phyloP scores from a whole-genome alignment of 2,329 filamentous ascomycete species.

The Allantophomopsis lycopodina region DNA sequence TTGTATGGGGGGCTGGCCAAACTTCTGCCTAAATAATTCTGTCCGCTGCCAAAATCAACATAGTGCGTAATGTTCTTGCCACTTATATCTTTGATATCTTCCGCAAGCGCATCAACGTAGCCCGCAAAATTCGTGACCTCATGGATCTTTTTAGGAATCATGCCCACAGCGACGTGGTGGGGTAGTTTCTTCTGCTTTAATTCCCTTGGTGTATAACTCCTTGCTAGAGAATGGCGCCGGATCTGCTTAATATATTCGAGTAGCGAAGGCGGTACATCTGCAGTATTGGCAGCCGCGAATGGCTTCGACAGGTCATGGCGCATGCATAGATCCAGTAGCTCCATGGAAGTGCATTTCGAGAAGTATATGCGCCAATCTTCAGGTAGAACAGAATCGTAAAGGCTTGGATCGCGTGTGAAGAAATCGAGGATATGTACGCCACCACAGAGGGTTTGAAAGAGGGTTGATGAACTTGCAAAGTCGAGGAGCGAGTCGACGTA shows the following conservation, averaged over 20 bases:
- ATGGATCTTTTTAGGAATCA: constrained; percentile 93
- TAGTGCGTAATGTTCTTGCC: constrained; percentile 62
- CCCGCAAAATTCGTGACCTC: constrained; percentile 86
- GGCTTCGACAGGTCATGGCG: constrained; percentile 50
- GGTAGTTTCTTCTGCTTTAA: constrained; percentile 43
- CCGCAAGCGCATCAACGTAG: constrained; percentile 54
- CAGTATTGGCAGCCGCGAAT: constrained; percentile 3
- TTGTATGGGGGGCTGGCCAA: constrained; percentile 79
- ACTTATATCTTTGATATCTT: constrained; percentile 43
- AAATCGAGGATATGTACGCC: constrained; percentile 97
- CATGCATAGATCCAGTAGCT: constrained; percentile 69
- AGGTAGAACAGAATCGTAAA: constrained; percentile 68
- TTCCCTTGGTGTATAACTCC: constrained; percentile 36
- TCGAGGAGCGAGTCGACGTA: constrained; percentile 69
- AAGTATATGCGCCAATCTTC: constrained; percentile 75
- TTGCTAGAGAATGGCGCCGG: constrained; percentile 50
- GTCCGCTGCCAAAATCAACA: constrained; percentile 90
- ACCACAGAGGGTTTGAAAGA: constrained; percentile 83
- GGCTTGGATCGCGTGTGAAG: constrained; percentile 70
- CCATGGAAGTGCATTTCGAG: constrained; percentile 53
- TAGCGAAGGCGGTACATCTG: constrained; percentile 31
- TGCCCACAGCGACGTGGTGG: constrained; percentile 66
- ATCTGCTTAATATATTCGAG: constrained; percentile 61
- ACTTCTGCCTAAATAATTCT: constrained; percentile 87
- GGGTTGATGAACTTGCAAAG: constrained; percentile 60